Base-by-base conservation (phyloP, 2,329 filamentous ascomycete species). In the Neofusicoccum sp. region DNA sequence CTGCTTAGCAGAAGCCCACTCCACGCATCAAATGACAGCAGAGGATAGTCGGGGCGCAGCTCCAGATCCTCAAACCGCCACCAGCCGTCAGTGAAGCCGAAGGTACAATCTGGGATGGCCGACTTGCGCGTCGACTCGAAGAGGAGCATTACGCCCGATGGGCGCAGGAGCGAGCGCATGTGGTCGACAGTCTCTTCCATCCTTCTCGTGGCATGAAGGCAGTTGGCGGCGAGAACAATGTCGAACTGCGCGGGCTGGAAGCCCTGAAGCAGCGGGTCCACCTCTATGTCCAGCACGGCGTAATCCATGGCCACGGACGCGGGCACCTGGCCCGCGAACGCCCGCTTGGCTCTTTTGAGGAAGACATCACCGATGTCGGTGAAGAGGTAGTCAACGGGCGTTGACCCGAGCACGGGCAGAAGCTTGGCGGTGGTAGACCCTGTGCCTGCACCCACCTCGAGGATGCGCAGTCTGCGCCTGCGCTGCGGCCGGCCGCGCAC, bases 171-270 rank as follows among this genome's bases (percentile, higher is more conserved):
- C 3, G 38, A 41, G n/a, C n/a, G 38, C 38, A 41, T 41, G 38
- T 41, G n/a, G 14, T 12, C 38, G 14, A 41, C 38, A 6, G 38
- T 41, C 3, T 41, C 38, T 16, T 41, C 14, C 38, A 41, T 41
- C 38, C 38, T 14, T 20, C n/a, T 14, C 14, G 38, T 41, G n/a
- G 38, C 38, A 8, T 41, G 38, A 16, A 41, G n/a, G n/a, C 38
- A 41, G 14, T 41, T 41, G 38, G 38, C 38, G 14, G 38, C 38
- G 38, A 41, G 34, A 16, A 69, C 58, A 9, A 70, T 1, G 41
- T 70, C 69, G 54, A 66, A 70, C 38, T 41, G 38, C 1, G 30
- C 49, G 1, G 57, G 11, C 14, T 63, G 26, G 31, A 58, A 66
- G 11, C 63, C 63, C 49, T 67, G 64, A 1, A 33, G 51, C 4